Percentiles rank a stretch among this genome's conserved stretches.
phyloP scores from a whole-genome alignment of 495 filamentous ascomycete species.

The Neurospora sp. region DNA sequence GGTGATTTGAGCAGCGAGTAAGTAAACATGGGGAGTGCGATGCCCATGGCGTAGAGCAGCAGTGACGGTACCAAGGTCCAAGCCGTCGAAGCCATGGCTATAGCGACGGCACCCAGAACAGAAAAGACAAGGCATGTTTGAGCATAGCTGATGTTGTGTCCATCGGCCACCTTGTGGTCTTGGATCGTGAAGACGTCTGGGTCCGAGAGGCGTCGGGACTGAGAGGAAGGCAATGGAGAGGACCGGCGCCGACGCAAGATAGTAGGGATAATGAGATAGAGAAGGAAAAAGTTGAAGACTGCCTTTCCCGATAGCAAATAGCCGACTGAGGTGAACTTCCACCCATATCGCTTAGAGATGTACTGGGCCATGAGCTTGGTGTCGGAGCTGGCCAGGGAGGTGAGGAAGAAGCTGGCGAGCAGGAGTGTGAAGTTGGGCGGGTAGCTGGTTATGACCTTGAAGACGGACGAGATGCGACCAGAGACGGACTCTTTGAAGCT shows the following conservation, averaged over 20 bases:
- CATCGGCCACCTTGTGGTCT: conserved; percentile 11
- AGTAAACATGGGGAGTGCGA: conserved; percentile 35
- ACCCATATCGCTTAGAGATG: conserved; percentile 33
- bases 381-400: conserved; percentile 36
- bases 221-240: neutral
- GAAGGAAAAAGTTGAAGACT: conserved; percentile 30
- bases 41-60: conserved; percentile 32
- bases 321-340: conserved; percentile 30
- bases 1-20: conserved; percentile 30
- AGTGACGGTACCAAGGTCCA: conserved; percentile 28
- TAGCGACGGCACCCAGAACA: conserved; percentile 29
- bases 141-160: conserved; percentile 21
- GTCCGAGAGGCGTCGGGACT: neutral
- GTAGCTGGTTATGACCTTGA: conserved; percentile 15
- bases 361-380: conserved; percentile 36
- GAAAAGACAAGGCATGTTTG: conserved; percentile 28
- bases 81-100: conserved; percentile 22
- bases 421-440: conserved; percentile 27
- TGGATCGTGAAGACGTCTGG: neutral
- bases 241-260: conserved; percentile 14
- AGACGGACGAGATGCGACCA: conserved; percentile 17
- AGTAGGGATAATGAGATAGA: conserved; percentile 27
- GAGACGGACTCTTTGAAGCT: conserved; percentile 4
- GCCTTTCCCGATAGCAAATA: conserved; percentile 37
- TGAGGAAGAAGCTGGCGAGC: conserved; percentile 30